Percentiles rank a stretch among this genome's conserved stretches.
Conservation (phyloP, 2,329 filamentous ascomycete genomes). For the Ophiocordyceps camponoti-rufipedis region DNA sequence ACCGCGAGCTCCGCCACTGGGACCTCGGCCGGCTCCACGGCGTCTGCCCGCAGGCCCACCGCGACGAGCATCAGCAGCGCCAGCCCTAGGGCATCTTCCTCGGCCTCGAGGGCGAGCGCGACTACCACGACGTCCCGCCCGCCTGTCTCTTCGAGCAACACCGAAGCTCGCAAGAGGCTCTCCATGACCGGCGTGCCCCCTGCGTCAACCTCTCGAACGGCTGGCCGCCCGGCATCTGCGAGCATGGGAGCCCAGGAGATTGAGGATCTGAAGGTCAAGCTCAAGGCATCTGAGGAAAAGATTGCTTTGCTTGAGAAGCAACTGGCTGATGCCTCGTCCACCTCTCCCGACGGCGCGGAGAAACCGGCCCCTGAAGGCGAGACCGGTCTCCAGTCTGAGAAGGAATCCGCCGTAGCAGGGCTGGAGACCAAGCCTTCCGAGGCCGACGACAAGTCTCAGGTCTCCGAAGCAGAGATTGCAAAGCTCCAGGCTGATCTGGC, state of each 20-base stretch:
- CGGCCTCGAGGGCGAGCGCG: constrained; percentile 12
- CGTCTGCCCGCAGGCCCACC: constrained; percentile 15
- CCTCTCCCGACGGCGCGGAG: constrained; percentile 19
- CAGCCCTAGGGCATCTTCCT: constrained; percentile 18
- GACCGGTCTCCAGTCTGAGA: constrained; percentile 27
- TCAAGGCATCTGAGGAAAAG: constrained; percentile 32
- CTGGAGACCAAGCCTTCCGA: constrained; percentile 29
- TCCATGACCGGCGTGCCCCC: constrained; percentile 25
- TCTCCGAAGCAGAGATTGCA: constrained; percentile 31
- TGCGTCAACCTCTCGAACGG: constrained; percentile 15
- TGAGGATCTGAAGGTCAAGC: constrained; percentile 40
- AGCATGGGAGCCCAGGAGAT: constrained; percentile 33
- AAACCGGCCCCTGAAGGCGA: constrained; percentile 24
- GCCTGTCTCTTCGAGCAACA: constrained; percentile 18
- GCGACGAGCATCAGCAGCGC: constrained; percentile 13
- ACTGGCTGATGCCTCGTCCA: constrained; percentile 21
- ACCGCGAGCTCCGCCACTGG: constrained; percentile 11
- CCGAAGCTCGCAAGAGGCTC: constrained; percentile 36
- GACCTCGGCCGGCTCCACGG: not conserved
- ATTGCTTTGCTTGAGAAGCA: constrained; percentile 21
- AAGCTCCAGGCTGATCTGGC: constrained; percentile 28
- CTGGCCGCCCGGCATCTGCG: constrained; percentile 21
- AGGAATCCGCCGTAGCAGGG: constrained; percentile 27
- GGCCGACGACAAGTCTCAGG: constrained; percentile 29
- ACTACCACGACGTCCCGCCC: constrained; percentile 16